Conservation (phyloP, 371 early-diverging fungal genomes). For the Basidiobolus meristosporus region DNA sequence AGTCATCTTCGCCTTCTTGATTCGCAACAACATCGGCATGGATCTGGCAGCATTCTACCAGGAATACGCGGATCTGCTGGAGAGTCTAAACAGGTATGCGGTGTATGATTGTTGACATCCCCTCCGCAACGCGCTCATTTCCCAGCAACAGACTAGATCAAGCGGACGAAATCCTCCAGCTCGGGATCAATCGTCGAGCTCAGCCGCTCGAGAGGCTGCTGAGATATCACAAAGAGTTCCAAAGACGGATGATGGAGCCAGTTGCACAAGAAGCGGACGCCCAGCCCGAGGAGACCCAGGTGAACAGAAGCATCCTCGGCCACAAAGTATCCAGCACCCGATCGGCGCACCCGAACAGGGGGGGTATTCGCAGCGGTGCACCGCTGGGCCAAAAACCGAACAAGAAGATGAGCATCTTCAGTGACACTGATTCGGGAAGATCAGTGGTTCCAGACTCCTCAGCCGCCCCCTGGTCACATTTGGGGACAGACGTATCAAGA, state of each 20-base stretch:
- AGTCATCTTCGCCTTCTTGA: conserved; percentile 48
- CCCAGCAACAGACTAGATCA: conserved; percentile 12
- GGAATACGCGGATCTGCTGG: conserved; percentile 47
- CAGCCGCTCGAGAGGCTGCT: conserved; percentile 28
- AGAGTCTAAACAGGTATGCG: conserved; percentile 19
- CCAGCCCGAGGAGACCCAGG: background rate
- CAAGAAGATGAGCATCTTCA: background rate
- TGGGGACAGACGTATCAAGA: conserved; percentile 15
- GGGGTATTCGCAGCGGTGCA: conserved; percentile 2
- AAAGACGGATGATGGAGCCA: conserved; percentile 13
- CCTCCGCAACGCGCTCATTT: background rate
- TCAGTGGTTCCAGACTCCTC: background rate
- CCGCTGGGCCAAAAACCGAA: background rate
- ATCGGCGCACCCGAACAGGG: conserved; percentile 10
- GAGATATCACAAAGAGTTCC: conserved; percentile 21
- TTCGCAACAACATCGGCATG: conserved; percentile 47
- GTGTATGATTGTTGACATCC: background rate
- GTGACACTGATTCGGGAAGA: conserved; percentile 3
- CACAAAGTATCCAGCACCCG: conserved; percentile 8
- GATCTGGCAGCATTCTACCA: conserved; percentile 48
- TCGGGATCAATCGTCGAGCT: conserved; percentile 31
- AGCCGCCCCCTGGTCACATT: conserved; percentile 12
- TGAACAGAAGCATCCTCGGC: conserved; percentile 14
- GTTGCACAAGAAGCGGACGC: background rate
- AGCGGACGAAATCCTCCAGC: conserved; percentile 25